Evolutionary conservation across 2,329 filamentous ascomycete genomes (phyloP).

Genomic region (Clathrospora elynae): DNA sequence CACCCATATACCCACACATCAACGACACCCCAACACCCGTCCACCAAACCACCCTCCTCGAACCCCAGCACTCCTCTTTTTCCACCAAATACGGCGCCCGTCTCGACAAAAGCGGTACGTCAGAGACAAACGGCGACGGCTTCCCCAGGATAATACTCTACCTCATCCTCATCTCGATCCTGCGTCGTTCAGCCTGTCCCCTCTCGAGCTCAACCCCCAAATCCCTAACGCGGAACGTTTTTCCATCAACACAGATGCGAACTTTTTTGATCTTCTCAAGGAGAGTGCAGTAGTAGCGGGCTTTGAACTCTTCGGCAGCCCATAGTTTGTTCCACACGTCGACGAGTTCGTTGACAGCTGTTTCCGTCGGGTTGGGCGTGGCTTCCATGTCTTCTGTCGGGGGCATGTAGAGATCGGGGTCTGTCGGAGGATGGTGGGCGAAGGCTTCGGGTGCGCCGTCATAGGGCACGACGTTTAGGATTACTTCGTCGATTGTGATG

Average conservation of each 20-base stretch:
- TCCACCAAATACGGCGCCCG: too few relatives aligned
- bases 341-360: conserved; percentile 23
- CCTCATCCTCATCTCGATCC: conserved; percentile 34
- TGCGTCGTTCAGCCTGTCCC: conserved; percentile 36
- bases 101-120: too few relatives aligned
- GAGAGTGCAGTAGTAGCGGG: conserved; percentile 30
- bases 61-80: too few relatives aligned
- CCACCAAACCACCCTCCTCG: too few relatives aligned
- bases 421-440: too few relatives aligned
- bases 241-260: conserved; percentile 38
- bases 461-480: conserved; percentile 40
- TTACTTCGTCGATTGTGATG: conserved; percentile 36
- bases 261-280: conserved; percentile 40
- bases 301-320: conserved; percentile 35
- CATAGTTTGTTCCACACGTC: conserved; percentile 45
- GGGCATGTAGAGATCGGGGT: too few relatives aligned
- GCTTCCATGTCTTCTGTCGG: too few relatives aligned
- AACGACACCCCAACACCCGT: too few relatives aligned
- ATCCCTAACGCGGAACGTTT: conserved; percentile 33
- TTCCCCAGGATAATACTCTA: too few relatives aligned
- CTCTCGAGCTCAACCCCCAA: conserved; percentile 41
- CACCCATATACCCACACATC: too few relatives aligned
- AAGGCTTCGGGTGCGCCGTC: conserved; percentile 1
- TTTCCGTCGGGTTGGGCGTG: not conserved
- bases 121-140: too few relatives aligned